Percentiles rank a stretch among this genome's conserved stretches.
Evolutionary conservation across 1,284 basidiomycete species (phyloP).

Genomic region (Ganoderma sp.): DNA sequence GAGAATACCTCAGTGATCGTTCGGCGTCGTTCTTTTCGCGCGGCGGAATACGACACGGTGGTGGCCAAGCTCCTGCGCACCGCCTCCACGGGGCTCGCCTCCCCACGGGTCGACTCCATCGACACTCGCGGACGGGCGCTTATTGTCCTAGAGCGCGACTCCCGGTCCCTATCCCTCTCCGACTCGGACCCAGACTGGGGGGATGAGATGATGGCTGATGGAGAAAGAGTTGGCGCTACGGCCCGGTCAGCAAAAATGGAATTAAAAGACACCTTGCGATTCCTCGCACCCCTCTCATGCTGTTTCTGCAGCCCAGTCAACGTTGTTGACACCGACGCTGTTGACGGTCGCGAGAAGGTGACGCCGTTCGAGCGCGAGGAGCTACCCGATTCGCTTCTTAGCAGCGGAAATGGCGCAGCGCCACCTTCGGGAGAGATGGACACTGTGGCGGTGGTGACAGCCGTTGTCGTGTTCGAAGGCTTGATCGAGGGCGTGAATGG

Average conservation of each 20-base stretch:
- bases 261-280: slow-evolving; percentile 46
- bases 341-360: slow-evolving; percentile 67
- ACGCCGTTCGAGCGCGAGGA: slow-evolving; percentile 49
- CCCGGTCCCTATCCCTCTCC: slow-evolving; percentile 50
- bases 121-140: slow-evolving; percentile 52
- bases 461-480: slow-evolving; percentile 67
- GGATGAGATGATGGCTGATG: slow-evolving; percentile 36
- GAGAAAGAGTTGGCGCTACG: slow-evolving; percentile 18
- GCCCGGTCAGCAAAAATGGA: slow-evolving; percentile 40
- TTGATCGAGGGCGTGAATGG: slow-evolving; percentile 51
- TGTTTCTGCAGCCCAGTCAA: slow-evolving; percentile 61
- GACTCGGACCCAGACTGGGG: slow-evolving; percentile 60
- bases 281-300: slow-evolving; percentile 49
- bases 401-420: slow-evolving; percentile 47
- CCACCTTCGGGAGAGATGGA: slow-evolving; percentile 49
- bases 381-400: slow-evolving; percentile 52
- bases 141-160: slow-evolving; percentile 48
- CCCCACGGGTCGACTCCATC: slow-evolving; percentile 48
- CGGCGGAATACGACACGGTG: slow-evolving; percentile 45
- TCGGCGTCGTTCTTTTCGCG: slow-evolving; percentile 50
- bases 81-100: slow-evolving; percentile 39
- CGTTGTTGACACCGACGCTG: slow-evolving; percentile 53
- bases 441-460: slow-evolving; percentile 68
- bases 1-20: slow-evolving; percentile 58
- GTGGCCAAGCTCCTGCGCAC: slow-evolving; percentile 41